Base-by-base conservation (phyloP, 768 basidiomycete species). In the Krasilnikovozyma curviuscula region DNA sequence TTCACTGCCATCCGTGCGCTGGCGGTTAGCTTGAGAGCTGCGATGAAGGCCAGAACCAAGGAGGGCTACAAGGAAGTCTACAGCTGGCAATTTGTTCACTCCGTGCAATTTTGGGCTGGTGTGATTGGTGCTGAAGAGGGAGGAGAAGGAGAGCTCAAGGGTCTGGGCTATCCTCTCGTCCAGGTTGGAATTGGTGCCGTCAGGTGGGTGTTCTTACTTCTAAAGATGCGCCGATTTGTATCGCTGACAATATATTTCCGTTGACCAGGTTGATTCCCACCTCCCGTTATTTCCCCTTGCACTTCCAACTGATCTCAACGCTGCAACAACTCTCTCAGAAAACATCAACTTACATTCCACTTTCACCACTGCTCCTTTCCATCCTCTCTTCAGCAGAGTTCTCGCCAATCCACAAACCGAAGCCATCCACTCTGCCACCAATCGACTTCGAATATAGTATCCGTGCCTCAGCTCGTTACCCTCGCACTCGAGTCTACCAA, bases 51-150 rank as follows among this genome's bases (percentile, higher is more conserved):
- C 33, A 79, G 80, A 61, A 79, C 76, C 25, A 86, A 86, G 71
- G 84, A 97, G 56, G 78, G 84, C 8, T 89, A 81, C 67, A 80
- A 79, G 63, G 79, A 81, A 57, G 91, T 98, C 19, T 93, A 98
- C 67, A 98, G 95, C 66, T 98, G 93, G 93, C 93, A 95, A 67
- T 95, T 80, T 56, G 81, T 79, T 2, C 93, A 98, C 63, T 83
- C 78, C 50, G 69, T 98, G 55, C 93, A 98, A 68, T 97, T 97
- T 59, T 98, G 93, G 93, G 73, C 76, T 33, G 71, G 83, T 34
- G 85, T 95, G 9, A 72, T 98, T 9, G 80, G 78, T 19, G 71
- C 71, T 46, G 68, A 69, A 27, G 71, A 68, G 18, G 59, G 54
- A 8, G 69, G 71, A 7, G 80, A 79, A 58, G 85, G 79, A 61